Evolutionary conservation across 2,329 filamentous ascomycete genomes (phyloP).

Genomic region (Dactylella cylindrospora): DNA sequence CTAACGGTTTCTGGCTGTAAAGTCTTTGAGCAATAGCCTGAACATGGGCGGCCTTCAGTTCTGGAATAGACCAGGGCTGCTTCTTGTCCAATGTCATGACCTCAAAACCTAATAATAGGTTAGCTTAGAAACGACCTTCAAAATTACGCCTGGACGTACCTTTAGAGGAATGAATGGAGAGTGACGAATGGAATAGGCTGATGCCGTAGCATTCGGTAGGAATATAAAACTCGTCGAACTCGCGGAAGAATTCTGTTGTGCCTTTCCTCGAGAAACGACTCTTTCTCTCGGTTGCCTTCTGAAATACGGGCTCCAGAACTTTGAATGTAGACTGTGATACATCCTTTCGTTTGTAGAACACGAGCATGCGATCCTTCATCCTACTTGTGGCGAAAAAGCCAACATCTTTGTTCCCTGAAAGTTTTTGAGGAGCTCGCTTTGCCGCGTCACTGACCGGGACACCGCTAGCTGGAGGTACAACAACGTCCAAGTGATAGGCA

Average conservation of each 20-base stretch:
- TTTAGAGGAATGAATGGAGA: slow-evolving; percentile 85
- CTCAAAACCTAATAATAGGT: slow-evolving; percentile 63
- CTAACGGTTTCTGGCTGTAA: slow-evolving; percentile 77
- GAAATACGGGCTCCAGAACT: slow-evolving; percentile 91
- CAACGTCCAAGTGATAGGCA: slow-evolving; percentile 87
- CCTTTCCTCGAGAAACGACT: slow-evolving; percentile 68
- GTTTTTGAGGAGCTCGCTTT: slow-evolving; percentile 78
- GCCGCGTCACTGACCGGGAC: slow-evolving; percentile 36
- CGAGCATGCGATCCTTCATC: slow-evolving; percentile 93
- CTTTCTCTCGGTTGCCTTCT: slow-evolving; percentile 85
- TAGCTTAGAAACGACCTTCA: slow-evolving; percentile 1
- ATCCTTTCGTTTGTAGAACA: slow-evolving; percentile 97
- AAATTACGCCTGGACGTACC: slow-evolving; percentile 55
- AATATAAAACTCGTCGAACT: slow-evolving; percentile 98
- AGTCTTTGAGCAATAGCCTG: slow-evolving; percentile 77
- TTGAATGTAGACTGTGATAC: slow-evolving; percentile 92
- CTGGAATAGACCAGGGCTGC: slow-evolving; percentile 88
- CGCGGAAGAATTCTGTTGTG: slow-evolving; percentile 90
- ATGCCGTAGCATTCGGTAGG: slow-evolving; percentile 92
- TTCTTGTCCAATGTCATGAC: slow-evolving; percentile 97
- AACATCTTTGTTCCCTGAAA: slow-evolving; percentile 84
- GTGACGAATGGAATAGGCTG: slow-evolving; percentile 92
- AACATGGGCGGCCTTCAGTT: slow-evolving; percentile 71
- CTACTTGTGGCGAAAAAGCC: slow-evolving; percentile 93
- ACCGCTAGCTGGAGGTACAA: slow-evolving; percentile 58